Base-by-base conservation (phyloP, 805 yeast genomes). In the Wickerhamiella qilinensis region DNA sequence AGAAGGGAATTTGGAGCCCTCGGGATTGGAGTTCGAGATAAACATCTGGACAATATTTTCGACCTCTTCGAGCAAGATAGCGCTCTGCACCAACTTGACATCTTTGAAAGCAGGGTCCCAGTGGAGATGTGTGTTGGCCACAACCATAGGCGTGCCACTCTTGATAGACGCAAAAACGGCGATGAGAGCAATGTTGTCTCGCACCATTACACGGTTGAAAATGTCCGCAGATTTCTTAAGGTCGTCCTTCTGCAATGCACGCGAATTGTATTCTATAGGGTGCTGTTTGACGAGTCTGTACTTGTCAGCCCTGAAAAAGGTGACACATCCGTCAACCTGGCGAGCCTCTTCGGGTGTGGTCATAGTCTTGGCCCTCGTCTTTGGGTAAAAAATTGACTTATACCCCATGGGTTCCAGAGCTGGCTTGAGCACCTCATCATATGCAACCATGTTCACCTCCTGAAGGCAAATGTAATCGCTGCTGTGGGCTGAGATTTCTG, bases 71-170 rank as follows among this genome's bases (percentile, higher is more conserved):
- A 91, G 62, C 46, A 91, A 63, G 21, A 91, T 78, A 32, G 94
- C 96, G 40, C 82, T 91, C 64, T 91, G 98, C 62, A 91, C 78
- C 2, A 96, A 75, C 58, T 91, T 91, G 40, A 91, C 99, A 60
- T 91, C 99, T 55, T 83, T 83, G 54, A 77, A 82, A 36, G 81
- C 83, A 3, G 98, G 98, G 63, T 91, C 96, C 97, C 98, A 91
- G 58, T 88, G 96, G 57, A 91, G 71, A 67, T 91, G 99, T 0
- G 97, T 88, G 52, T 85, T 88, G 3, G 81, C 85, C 28, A 84
- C 65, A 47, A 82, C 67, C 29, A 88, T 60, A 45, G 70, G 69
- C 54, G 77, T 80, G 15, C 86, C 84, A 4, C 86, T 72, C 39
- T 68, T 69, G 25, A 65, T 57, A 52, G 81, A 91, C 54, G 82